phyloP scores from a whole-genome alignment of 2,329 filamentous ascomycete genomes.

The Colletotrichum somersetense region DNA sequence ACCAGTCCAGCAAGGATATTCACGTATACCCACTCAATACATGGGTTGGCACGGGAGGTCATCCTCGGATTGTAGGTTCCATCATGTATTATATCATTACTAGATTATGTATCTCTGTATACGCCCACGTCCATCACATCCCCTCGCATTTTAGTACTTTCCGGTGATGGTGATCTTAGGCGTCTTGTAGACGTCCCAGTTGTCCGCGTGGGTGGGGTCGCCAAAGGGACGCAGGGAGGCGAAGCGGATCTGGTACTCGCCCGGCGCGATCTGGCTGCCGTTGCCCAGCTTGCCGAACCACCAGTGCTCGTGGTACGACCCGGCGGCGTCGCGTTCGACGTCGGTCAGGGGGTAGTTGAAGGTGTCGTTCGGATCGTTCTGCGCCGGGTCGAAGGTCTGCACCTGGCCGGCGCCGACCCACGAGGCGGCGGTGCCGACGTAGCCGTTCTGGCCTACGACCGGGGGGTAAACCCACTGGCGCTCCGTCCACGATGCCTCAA shows the following conservation, averaged over 20 bases:
- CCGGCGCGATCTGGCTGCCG: constrained; percentile 55
- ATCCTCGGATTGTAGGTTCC: too few species aligned
- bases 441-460: constrained; percentile 47
- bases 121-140: too few species aligned
- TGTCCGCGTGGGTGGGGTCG: constrained; percentile 54
- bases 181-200: constrained; percentile 56
- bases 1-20: too few species aligned
- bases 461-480: constrained; percentile 47
- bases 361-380: constrained; percentile 46
- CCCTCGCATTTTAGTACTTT: constrained; percentile 35
- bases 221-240: constrained; percentile 57
- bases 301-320: constrained; percentile 46
- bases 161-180: constrained; percentile 51
- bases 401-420: constrained; percentile 43
- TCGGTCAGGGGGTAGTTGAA: constrained; percentile 46
- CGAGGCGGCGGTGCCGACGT: constrained; percentile 48
- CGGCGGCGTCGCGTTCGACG: constrained; percentile 42
- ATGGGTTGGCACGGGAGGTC: too few species aligned
- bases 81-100: too few species aligned
- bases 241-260: constrained; percentile 57
- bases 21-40: too few species aligned
- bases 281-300: constrained; percentile 61
- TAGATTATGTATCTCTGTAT: too few species aligned
- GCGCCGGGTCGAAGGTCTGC: constrained; percentile 43
- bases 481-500: constrained; percentile 47